Conservation (phyloP, 106 monocot species). For the Dendrobium huoshanense region DNA sequence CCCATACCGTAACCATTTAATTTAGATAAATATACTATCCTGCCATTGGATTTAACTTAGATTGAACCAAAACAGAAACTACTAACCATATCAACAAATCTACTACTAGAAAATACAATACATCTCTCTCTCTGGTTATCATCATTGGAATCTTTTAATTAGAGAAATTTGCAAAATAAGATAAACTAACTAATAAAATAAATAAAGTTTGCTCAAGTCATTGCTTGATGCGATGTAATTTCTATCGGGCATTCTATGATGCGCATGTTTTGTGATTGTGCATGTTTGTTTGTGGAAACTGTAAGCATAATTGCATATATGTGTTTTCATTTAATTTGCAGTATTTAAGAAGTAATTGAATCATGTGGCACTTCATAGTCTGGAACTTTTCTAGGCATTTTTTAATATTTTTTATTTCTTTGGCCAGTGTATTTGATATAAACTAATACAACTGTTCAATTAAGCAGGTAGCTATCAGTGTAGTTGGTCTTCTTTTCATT, state of each 20-base stretch:
- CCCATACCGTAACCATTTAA: too few species aligned
- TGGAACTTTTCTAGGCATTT: neutral
- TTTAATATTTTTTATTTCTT: neutral
- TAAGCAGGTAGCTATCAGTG: conserved; percentile 64
- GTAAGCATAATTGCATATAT: neutral
- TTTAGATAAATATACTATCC: too few species aligned
- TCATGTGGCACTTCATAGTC: neutral
- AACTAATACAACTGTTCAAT: neutral
- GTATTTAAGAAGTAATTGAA: neutral
- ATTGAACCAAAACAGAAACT: too few species aligned
- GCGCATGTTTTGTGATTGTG: neutral
- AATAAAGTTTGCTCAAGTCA: too few species aligned
- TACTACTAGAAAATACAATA: too few species aligned
- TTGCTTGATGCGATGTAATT: too few species aligned
- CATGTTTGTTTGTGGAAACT: neutral
- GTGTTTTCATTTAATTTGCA: neutral
- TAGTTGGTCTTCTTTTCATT: conserved; percentile 66
- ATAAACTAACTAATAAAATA: too few species aligned
- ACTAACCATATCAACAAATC: neutral
- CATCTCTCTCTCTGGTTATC: too few species aligned
- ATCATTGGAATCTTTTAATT: too few species aligned
- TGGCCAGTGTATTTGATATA: conserved; percentile 2
- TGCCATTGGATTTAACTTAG: too few species aligned
- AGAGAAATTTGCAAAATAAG: too few species aligned
- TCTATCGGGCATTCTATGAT: neutral